Base-by-base conservation (phyloP, 1,284 basidiomycete species). In the Coniferiporia weirii region DNA sequence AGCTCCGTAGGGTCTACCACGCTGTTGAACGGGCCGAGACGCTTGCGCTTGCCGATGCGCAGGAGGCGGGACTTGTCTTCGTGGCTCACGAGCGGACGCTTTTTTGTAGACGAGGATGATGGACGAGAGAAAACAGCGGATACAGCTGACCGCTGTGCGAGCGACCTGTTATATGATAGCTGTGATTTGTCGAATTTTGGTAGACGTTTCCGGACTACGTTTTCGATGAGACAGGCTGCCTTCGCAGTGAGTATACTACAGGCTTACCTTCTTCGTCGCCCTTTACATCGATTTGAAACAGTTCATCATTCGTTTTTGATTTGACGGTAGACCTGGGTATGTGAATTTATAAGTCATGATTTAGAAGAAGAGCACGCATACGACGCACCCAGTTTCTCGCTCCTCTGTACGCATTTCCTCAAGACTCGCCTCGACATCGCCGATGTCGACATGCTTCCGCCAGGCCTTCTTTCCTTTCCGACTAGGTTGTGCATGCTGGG, bases 391-490 rank as follows among this genome's bases (percentile, higher is more conserved):
- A 58, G 81, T 82, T 6, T 86, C 79, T 56, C 90, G 75, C 71
- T 95, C 93, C 70, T 95, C 91, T 4, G 80, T 79, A 58, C 92
- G 78, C 59, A 87, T 73, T 52, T 76, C 80, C 71, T 95, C 93
- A 61, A 95, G 68, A 1, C 81, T 84, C 52, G 79, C 75, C 66
- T 95, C 93, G 44, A 93, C 83, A 43, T 82, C 82, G 27, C 81
- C 81, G 48, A 95, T 79, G 70, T 95, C 85, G 56, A 95, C 85
- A 72, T 96, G 91, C 75, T 97, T 97, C 67, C 95, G 76, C 95
- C 95, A 97, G 56, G 93, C 86, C 61, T 84, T 84, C 74, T 96
- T 97, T 52, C 93, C 91, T 72, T 94, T 97, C 59, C 94, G 77
- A 64, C 87, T 92, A 0, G 83, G 73, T 70, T 95, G 93, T 10